Base-by-base conservation (phyloP, 129 eudicot genomes). In the Arctium minus region DNA sequence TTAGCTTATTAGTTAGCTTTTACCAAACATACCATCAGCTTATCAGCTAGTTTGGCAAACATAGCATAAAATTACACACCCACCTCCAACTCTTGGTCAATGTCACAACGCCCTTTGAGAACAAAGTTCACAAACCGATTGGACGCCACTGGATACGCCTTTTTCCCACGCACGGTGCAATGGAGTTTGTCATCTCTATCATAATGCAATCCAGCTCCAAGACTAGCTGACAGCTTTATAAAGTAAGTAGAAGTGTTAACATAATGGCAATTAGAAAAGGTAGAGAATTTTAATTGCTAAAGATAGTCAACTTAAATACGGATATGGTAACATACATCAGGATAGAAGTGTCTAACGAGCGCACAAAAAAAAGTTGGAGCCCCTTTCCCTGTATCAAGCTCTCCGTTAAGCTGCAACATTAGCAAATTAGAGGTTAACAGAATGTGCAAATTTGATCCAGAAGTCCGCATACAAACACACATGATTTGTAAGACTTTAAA, bases 311-410 rank as follows among this genome's bases (percentile, higher is more conserved):
- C 4, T 11, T 37, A 60, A 76, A 82, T 8, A 72, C 5, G 35
- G 46, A 62, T 76, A 50, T 68, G 12, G 38, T 38, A 40, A 60
- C 89, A 78, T 86, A 96, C 99, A 86, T 90, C 85, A 12, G 97
- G 94, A 84, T 85, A 86, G 80, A 80, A 91, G 76, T 85, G 92
- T 80, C 98, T 90, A 62, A 93, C 82, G 71, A 90, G 88, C 6
- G 91, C 95, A 79, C 90, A 48, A 2, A 89, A 53, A 60, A 64
- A 86, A 39, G 87, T 93, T 60, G 97, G 98, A 82, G 92, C 88
- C 72, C 99, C 99, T 37, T 75, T 72, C 79, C 82, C 85, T 1
- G 99, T 93, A 88, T 96, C 94, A 44, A 96, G 96, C 88, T 96
- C 99, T 70, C 94, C 99, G 38, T 84, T 84, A 87, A 92, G 84